Base-by-base conservation (phyloP, 768 basidiomycete species). In the Podaxis sp. region DNA sequence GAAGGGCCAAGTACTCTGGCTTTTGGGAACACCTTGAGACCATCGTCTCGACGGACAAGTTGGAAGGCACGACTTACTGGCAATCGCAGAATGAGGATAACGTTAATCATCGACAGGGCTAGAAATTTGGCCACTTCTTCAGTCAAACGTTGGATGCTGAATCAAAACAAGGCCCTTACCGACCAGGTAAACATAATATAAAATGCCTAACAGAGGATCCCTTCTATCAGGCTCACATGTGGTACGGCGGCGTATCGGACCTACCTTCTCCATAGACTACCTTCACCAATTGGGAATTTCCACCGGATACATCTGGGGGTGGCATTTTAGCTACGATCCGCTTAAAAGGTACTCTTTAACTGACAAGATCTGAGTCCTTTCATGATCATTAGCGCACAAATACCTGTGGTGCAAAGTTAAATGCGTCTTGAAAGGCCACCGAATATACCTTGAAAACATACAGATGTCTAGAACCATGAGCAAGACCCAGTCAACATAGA, bases 181-280 rank as follows among this genome's bases (percentile, higher is more conserved):
- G 38, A 61, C 59, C 9, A 61, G 52, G 50, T 61, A 61, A 32
- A 61, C 35, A 36, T 61, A 61, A 37, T 61, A 61, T 13, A 61
- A 16, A 5, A 55, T 55, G 23, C 59, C 59, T 61, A 27, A 16
- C 3, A 37, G 35, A 28, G 18, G 27, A 11, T 54, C 14, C 50
- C 18, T 13, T 13, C 7, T 36, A 7, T 32, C 23, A 16, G 10
- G 14, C 10, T 21, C n/a, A 28, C 23, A 11, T 35, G 1, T 6
- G 27, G 27, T 38, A n/a, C 4, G 14, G n/a, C 0, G 16, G 35
- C 7, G 13, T 23, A 13, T 27, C 27, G 10, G 5, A 36, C 59
- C 16, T 21, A 61, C 59, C 59, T 51, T 61, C 59, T 11, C 59
- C 42, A 36, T 54, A 61, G n/a, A 61, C 52, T 2, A 61, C 59